Base-by-base conservation (phyloP, 1,284 basidiomycete genomes). In the Heliocybe sulcata region DNA sequence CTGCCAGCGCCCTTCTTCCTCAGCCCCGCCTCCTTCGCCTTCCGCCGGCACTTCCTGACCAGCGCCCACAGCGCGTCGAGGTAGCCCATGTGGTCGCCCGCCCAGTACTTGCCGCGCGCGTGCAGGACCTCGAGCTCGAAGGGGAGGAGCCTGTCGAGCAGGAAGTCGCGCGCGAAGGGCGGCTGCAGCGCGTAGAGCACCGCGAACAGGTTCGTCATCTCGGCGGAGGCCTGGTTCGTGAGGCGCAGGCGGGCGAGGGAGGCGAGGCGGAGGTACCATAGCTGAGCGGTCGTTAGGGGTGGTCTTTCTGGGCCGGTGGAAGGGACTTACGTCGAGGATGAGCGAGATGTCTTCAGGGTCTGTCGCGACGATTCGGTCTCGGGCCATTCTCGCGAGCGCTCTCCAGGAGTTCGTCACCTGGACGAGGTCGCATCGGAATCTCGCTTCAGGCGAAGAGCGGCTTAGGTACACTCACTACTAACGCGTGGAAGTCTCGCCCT, bases 331-430 rank as follows among this genome's bases (percentile, higher is more conserved):
- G 53, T 79, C 81, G 29, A 92, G 73, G 55, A 92, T 79, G 56
- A 80, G 73, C 20, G 69, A 65, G 33, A 89, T 63, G 54, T 89
- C 83, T 57, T 83, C 80, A 0, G 89, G 83, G 57, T 86, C 77
- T 26, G 85, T 73, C 23, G 77, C 73, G 12, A 91, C 80, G 52
- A 92, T 80, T 35, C 81, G 75, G 64, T 92, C 90, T 63, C 85
- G 77, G 25, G 89, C 87, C 82, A 90, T 89, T 56, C 74, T 77
- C 20, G 90, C 90, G 51, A 91, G 65, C 0, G 88, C 82, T 51
- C 90, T 77, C 90, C 89, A 92, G 61, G 85, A 90, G 60, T 91
- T 90, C 38, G 85, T 82, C 82, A 89, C 88, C 90, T 20, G n/a
- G 11, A 20, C 12, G 35, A 10, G 38, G 45, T 23, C 20, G n/a